phyloP scores from a whole-genome alignment of 2,329 filamentous ascomycete species.

The Cytospora leucostoma region DNA sequence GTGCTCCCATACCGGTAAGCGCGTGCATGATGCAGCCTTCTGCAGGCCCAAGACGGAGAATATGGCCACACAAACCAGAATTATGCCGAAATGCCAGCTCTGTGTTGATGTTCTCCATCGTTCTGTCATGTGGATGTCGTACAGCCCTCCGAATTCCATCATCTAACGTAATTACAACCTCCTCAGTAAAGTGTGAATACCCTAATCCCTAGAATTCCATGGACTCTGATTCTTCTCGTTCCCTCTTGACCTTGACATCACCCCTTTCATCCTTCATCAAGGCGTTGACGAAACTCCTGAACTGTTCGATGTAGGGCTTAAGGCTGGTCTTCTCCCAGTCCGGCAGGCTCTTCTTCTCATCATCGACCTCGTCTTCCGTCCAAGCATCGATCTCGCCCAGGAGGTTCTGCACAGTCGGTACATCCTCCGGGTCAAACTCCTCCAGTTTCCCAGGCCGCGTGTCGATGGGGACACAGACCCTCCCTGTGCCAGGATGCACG shows the following conservation, averaged over 20 bases:
- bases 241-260: slow-evolving; percentile 56
- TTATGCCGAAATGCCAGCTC: slow-evolving; percentile 21
- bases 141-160: neutral
- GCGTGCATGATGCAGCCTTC: slow-evolving; percentile 6
- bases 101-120: neutral
- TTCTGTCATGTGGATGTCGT: neutral
- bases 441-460: slow-evolving; percentile 60
- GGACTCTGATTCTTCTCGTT: slow-evolving; percentile 51
- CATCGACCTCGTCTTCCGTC: slow-evolving; percentile 51
- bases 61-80: slow-evolving; percentile 23
- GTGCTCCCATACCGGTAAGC: slow-evolving; percentile 9
- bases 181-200: neutral
- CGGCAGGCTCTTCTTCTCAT: slow-evolving; percentile 49
- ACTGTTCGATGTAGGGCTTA: slow-evolving; percentile 89
- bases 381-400: slow-evolving; percentile 85
- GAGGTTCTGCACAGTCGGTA: slow-evolving; percentile 86
- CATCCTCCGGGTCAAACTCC: slow-evolving; percentile 80
- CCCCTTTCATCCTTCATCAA: slow-evolving; percentile 73
- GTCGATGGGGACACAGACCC: slow-evolving; percentile 95
- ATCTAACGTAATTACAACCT: neutral
- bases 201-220: slow-evolving; percentile 54
- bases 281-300: slow-evolving; percentile 75
- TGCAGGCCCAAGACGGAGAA: slow-evolving; percentile 23
- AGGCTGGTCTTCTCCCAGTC: slow-evolving; percentile 98
- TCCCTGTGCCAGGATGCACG: slow-evolving; percentile 89